These are phyloP conservation scores for Phaeosphaeria sp. DNA, from an alignment of 2,329 filamentous ascomycete species.

Conservation along the genomic window DNA sequence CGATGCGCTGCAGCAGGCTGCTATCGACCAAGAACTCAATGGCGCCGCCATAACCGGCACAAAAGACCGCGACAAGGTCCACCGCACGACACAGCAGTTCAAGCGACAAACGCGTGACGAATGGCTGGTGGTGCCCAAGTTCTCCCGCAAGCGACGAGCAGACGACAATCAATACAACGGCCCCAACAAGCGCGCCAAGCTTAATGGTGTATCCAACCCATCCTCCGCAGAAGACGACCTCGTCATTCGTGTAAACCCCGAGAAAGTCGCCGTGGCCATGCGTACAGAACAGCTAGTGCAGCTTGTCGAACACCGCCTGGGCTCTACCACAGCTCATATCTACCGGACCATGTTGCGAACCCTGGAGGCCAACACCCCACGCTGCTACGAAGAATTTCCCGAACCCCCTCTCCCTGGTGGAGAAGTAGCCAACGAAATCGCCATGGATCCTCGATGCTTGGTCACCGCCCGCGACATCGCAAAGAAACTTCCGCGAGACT, in stretches of 20 bases:
- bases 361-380: conserved; percentile 71
- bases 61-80: conserved; percentile 71
- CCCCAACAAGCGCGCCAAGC: conserved; percentile 41
- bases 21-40: conserved; percentile 61
- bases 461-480: conserved; percentile 51
- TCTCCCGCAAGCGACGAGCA: conserved; percentile 26
- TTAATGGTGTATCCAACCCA: conserved; percentile 30
- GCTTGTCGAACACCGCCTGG: conserved; percentile 74
- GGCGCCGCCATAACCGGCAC: conserved; percentile 63
- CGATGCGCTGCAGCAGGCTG: conserved; percentile 67
- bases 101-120: conserved; percentile 59
- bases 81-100: conserved; percentile 63
- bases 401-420: conserved; percentile 28
- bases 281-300: conserved; percentile 78
- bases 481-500: conserved; percentile 47
- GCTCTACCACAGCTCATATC: conserved; percentile 76
- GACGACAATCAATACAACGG: conserved; percentile 22
- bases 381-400: conserved; percentile 66
- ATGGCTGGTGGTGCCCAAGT: conserved; percentile 39
- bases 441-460: conserved; percentile 39
- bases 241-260: conserved; percentile 80
- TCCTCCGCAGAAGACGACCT: conserved; percentile 65
- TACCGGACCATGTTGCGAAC: conserved; percentile 76
- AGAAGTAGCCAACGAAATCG: conserved; percentile 41
- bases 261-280: conserved; percentile 81